Evolutionary conservation across 805 yeast species (phyloP).

Genomic region (Yamadazyma ubonensis): DNA sequence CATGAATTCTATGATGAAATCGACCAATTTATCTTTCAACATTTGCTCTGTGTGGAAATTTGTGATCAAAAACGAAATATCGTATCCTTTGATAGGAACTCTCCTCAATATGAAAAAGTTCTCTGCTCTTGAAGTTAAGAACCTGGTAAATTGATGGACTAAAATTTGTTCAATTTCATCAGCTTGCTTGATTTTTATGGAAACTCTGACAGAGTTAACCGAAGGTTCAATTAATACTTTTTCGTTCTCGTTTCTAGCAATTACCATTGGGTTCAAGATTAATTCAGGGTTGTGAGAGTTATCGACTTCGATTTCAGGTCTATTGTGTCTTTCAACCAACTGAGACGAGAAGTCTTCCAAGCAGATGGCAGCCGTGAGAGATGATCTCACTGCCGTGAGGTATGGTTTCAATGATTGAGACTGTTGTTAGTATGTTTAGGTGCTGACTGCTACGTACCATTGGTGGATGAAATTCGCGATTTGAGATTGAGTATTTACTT

Average conservation of each 20-base stretch:
- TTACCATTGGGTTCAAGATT: slow-evolving; percentile 81
- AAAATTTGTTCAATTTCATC: slow-evolving; percentile 95
- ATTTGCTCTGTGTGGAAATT: slow-evolving; percentile 93
- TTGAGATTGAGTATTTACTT: too few relatives aligned
- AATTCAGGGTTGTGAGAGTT: slow-evolving; percentile 73
- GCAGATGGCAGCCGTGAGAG: slow-evolving; percentile 90
- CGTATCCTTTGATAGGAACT: slow-evolving; percentile 86
- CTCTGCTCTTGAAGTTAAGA: slow-evolving; percentile 94
- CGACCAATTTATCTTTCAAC: slow-evolving; percentile 93
- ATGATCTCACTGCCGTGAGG: slow-evolving; percentile 86
- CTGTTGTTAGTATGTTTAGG: slow-evolving; percentile 28
- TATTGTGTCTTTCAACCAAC: slow-evolving; percentile 92
- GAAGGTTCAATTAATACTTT: slow-evolving; percentile 90
- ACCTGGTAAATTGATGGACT: slow-evolving; percentile 92
- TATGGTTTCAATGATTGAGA: slow-evolving; percentile 97
- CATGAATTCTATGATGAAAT: slow-evolving; percentile 97
- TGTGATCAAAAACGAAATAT: slow-evolving; percentile 88
- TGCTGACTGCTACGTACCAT: slow-evolving; percentile 1
- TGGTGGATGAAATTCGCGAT: slow-evolving; percentile 3
- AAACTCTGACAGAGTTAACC: slow-evolving; percentile 86
- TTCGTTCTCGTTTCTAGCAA: slow-evolving; percentile 92
- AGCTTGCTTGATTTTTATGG: slow-evolving; percentile 92
- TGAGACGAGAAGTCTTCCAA: slow-evolving; percentile 93
- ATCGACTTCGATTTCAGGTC: slow-evolving; percentile 91
- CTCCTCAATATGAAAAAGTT: slow-evolving; percentile 89